Evolutionary conservation across 2,329 filamentous ascomycete genomes (phyloP).

Genomic region (Exserohilum turcica): DNA sequence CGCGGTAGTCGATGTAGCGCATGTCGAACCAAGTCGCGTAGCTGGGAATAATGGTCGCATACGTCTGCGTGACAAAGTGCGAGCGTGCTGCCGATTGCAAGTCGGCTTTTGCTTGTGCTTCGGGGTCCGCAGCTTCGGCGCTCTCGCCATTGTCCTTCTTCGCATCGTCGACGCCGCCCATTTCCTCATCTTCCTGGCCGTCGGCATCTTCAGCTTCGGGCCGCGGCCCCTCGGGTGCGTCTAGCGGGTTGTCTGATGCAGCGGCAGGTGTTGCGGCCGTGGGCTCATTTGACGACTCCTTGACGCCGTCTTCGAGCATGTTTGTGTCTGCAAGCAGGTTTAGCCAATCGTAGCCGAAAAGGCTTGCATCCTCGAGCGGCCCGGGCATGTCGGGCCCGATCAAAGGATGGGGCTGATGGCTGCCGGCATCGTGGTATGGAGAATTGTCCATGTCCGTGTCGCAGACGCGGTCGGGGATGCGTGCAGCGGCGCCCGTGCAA

Average conservation of each 20-base stretch:
- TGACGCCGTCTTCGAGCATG: conserved; percentile 53
- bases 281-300: conserved; percentile 59
- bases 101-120: conserved; percentile 75
- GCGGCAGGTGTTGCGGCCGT: conserved; percentile 62
- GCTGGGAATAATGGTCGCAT: conserved; percentile 93
- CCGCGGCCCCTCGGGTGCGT: conserved; percentile 69
- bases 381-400: not conserved
- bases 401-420: not conserved
- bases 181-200: conserved; percentile 75
- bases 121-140: conserved; percentile 42
- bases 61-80: conserved; percentile 90
- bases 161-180: conserved; percentile 46
- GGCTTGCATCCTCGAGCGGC: not conserved
- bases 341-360: not conserved
- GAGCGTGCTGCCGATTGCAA: conserved; percentile 86
- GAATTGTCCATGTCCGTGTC: not conserved
- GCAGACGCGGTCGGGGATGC: conserved; percentile 10
- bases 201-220: conserved; percentile 61
- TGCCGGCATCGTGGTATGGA: not conserved
- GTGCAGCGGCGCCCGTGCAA: not conserved
- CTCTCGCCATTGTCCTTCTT: conserved; percentile 46
- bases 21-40: conserved; percentile 99
- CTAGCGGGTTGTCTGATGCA: conserved; percentile 68
- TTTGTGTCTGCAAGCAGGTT: conserved; percentile 60
- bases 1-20: conserved; percentile 86